Evolutionary conservation across 2,329 filamentous ascomycete species (phyloP).

Genomic region (Colletotrichum eremochloae): DNA sequence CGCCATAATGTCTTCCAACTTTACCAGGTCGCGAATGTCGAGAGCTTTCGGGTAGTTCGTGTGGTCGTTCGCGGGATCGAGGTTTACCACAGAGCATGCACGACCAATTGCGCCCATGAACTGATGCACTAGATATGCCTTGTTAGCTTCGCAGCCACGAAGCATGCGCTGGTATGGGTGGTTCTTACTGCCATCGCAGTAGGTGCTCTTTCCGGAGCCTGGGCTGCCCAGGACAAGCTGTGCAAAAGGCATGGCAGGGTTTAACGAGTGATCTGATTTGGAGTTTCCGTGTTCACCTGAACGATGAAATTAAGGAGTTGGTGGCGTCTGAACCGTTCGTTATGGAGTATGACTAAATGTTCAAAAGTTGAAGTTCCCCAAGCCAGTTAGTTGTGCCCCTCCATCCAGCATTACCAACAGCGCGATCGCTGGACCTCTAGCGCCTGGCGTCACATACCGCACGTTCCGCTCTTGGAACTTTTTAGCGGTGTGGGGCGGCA

Average conservation of each 20-base stretch:
- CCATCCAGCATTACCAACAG: conserved; percentile 27
- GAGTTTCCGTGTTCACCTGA: background rate
- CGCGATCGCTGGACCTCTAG: background rate
- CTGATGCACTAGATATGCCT: conserved; percentile 78
- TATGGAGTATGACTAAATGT: background rate
- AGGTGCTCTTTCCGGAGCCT: conserved; percentile 95
- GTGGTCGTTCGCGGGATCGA: conserved; percentile 96
- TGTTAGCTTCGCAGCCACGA: conserved; percentile 27
- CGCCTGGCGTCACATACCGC: conserved; percentile 35
- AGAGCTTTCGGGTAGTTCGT: conserved; percentile 90
- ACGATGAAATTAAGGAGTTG: background rate
- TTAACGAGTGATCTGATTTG: too few species aligned
- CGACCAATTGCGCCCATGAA: conserved; percentile 96
- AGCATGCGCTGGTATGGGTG: conserved; percentile 20
- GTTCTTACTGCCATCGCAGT: conserved; percentile 88
- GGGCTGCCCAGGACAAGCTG: conserved; percentile 95
- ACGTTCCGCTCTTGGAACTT: conserved; percentile 16
- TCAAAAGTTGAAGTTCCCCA: conserved; percentile 30
- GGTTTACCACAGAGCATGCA: conserved; percentile 94
- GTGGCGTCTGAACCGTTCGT: conserved; percentile 3
- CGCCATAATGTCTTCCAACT: conserved; percentile 94
- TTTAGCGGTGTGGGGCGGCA: conserved; percentile 36
- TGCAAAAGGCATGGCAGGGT: conserved; percentile 67
- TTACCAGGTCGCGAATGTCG: conserved; percentile 90
- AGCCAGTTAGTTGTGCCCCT: conserved; percentile 22